Evolutionary conservation across 2,329 filamentous ascomycete species (phyloP), one percentile per base, ranked within the genome.

Genomic region (Pestalotiopsis fici): DNA sequence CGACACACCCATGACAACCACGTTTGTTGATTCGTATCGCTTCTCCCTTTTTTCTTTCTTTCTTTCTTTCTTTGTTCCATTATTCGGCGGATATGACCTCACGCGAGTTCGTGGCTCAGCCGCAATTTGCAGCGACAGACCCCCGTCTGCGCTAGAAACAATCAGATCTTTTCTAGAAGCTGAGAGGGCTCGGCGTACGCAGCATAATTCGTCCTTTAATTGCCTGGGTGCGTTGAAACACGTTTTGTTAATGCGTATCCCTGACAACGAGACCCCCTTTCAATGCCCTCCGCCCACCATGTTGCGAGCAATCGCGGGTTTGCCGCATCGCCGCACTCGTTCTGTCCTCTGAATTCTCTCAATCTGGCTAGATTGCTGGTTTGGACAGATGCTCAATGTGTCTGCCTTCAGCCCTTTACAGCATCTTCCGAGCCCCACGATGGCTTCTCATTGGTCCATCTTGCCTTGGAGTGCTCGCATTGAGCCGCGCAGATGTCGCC

Each of bases 131-230:
- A n/a, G 43, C 43, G n/a, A 21, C 57, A 18, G 37, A 27, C 64
- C 67, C 67, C 56, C 18, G 54, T 55, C 59, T 27, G 54, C 65
- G 75, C 77, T 80, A 80, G 78, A 81, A 80, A 72, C 72, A 70
- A 73, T 73, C 71, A 73, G 67, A 70, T 68, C 66, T 71, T 73
- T 80, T 81, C 78, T 78, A 78, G 78, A 80, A 80, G 64, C 67
- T 70, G 71, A 76, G 71, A 73, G 31, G 37, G 31, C 70, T 68
- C 70, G 70, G 68, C 72, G 43, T 50, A 67, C 68, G 72, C 72
- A 79, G 82, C 83, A 84, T 85, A 83, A 83, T 74, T 76, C 74
- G 74, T 72, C 74, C 78, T 83, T 82, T 83, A 81, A 84, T 84
- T 84, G 75, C 82, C 77, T 79, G 79, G 81, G 80, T 78, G 73